These are phyloP conservation scores for Pythium rishiriense DNA, from an alignment of 352 stramenopile genomes.

Conservation along the genomic window DNA sequence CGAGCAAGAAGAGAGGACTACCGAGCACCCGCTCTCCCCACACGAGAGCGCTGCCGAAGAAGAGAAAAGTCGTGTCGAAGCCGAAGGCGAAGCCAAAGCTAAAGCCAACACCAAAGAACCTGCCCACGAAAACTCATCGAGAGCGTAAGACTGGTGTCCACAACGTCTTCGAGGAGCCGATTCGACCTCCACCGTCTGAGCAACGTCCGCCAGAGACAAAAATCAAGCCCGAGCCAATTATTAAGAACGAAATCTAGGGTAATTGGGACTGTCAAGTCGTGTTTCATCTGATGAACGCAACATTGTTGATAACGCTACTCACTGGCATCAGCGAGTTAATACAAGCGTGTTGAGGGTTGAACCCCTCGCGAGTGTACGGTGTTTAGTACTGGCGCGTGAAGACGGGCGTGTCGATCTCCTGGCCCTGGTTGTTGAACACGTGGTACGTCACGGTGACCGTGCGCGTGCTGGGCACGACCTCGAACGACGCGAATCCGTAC, in stretches of 20 bases:
- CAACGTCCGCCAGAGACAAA: background rate
- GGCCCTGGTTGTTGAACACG: constrained; percentile 36
- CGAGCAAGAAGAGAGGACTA: background rate
- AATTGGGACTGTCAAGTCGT: no score
- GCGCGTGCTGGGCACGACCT: constrained; percentile 27
- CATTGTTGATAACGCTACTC: background rate
- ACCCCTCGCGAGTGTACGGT: no score
- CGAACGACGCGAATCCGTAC: constrained; percentile 40
- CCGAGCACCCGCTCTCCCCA: background rate
- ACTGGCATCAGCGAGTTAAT: no score
- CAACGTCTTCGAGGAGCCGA: background rate
- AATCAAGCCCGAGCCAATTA: background rate
- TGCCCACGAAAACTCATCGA: background rate
- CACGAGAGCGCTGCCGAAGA: background rate
- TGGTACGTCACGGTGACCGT: constrained; percentile 40
- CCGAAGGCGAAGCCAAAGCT: background rate
- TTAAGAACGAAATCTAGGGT: background rate
- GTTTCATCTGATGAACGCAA: background rate
- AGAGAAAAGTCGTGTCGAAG: background rate
- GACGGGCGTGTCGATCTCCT: constrained; percentile 30
- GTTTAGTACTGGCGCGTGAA: constrained; percentile 33
- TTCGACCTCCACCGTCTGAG: no score
- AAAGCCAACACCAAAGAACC: background rate
- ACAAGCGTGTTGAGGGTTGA: no score
- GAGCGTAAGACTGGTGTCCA: background rate